Base-by-base conservation (phyloP, 2,329 filamentous ascomycete genomes). In the Ceratocystis variospora region DNA sequence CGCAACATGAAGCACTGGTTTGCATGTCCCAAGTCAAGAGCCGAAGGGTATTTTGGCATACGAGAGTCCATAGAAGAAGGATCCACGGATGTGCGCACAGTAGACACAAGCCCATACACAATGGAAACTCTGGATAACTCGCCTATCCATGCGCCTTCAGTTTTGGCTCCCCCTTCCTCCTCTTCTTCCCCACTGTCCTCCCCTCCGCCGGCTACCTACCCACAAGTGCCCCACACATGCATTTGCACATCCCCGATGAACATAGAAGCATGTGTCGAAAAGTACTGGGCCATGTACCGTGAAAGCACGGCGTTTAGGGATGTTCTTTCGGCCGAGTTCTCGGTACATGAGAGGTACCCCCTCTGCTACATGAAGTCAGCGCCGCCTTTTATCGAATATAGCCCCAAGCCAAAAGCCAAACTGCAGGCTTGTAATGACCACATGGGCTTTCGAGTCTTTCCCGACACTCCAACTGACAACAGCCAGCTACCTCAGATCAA, bases 1-100 rank as follows among this genome's bases (percentile, higher is more conserved):
- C 62, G 62, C 25, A 37, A 37, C 28, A 63, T 63, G 45, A 33
- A n/a, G 33, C 62, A 63, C 17, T 63, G 45, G 25, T 63, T 50
- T 28, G 46, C 62, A 31, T 63, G 62, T 8, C 15, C 25, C 17
- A 59, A n/a, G 55, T 59, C 55, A 8, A 59, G 31, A 19, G 10
- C 10, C 28, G 53, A 31, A 15, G 53, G n/a, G 12, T 19, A 50
- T 19, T 12, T 22, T 12, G 12, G 12, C 22, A 22, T 4, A 10
- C 7, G 19, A 2, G 48, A 7, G n/a, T 2, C 48, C n/a, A 15
- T 25, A 12, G 48, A 50, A 50, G 46, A 48, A 3, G n/a, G 12
- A 19, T 22, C 19, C 3, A 50, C 8, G 4, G 48, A 7, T 22
- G 8, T 22, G n/a, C 48, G 22, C 10, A 8, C 10, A 25, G 10